Conservation (phyloP, 495 filamentous ascomycete species). For the Aspergillus biplanus region DNA sequence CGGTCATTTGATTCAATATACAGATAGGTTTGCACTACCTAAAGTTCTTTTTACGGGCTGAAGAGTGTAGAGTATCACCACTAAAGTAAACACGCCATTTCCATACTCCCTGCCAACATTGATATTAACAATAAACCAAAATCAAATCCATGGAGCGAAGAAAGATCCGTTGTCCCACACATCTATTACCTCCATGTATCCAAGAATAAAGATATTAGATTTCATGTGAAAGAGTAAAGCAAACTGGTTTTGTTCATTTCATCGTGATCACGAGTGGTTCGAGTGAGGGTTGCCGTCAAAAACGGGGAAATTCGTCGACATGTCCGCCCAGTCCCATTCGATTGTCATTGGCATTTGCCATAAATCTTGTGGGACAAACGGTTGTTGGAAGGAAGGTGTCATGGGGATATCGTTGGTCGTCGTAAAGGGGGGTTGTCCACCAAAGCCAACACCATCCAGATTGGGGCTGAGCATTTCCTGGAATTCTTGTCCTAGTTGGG, state of each 20-base stretch:
- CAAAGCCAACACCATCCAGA: slow-evolving; percentile 44
- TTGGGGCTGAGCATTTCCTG: slow-evolving; percentile 46
- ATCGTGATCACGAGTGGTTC: slow-evolving; percentile 18
- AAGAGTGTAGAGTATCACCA: slow-evolving; percentile 14
- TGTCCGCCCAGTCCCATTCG: slow-evolving; percentile 98
- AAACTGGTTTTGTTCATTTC: slow-evolving; percentile 16
- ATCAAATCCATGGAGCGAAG: slow-evolving; percentile 5
- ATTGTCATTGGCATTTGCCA: slow-evolving; percentile 96
- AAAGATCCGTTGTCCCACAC: neutral
- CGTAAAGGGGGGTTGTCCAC: slow-evolving; percentile 45
- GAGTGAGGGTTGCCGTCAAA: slow-evolving; percentile 33
- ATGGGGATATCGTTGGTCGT: slow-evolving; percentile 45
- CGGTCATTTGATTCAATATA: neutral
- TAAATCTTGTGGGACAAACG: slow-evolving; percentile 93
- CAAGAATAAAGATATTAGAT: slow-evolving; percentile 2
- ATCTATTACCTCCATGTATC: slow-evolving; percentile 8
- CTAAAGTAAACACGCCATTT: slow-evolving; percentile 1
- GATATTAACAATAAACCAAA: slow-evolving; percentile 11
- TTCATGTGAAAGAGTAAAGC: neutral
- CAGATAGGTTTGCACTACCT: neutral
- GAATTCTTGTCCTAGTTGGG: slow-evolving; percentile 44
- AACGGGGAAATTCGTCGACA: slow-evolving; percentile 57
- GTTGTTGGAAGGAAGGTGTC: slow-evolving; percentile 71
- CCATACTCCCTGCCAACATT: slow-evolving; percentile 15
- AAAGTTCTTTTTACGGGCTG: neutral